These are phyloP conservation scores for Hemileccinum impolitum DNA, from an alignment of 768 basidiomycete genomes.

Conservation along the genomic window DNA sequence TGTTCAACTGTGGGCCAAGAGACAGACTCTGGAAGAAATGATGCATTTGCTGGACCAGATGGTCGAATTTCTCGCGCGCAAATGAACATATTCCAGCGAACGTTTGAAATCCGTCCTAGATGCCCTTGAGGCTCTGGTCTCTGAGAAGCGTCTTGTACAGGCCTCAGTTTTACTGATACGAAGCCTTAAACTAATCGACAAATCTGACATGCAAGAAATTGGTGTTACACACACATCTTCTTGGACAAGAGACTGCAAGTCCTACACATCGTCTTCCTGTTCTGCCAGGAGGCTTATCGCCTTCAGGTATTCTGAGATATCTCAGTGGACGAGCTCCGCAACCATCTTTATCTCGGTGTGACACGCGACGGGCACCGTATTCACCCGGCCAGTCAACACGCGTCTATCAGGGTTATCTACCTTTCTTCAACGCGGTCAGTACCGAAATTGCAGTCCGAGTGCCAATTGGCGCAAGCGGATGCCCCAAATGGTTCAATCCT, in stretches of 20 bases:
- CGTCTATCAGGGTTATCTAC: background rate
- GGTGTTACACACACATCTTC: slow-evolving; percentile 87
- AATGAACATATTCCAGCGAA: slow-evolving; percentile 53
- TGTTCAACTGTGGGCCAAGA: slow-evolving; percentile 84
- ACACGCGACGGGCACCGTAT: slow-evolving; percentile 87
- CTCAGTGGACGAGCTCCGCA: slow-evolving; percentile 91
- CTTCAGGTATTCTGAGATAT: slow-evolving; percentile 86
- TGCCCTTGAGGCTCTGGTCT: slow-evolving; percentile 87
- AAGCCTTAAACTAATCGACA: slow-evolving; percentile 87
- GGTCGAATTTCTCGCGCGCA: slow-evolving; percentile 37
- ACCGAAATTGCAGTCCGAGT: slow-evolving; percentile 62
- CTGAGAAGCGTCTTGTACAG: slow-evolving; percentile 89
- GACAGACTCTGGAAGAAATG: slow-evolving; percentile 95
- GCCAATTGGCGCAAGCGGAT: slow-evolving; percentile 34
- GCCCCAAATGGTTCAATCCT: slow-evolving; percentile 19
- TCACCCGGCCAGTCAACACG: slow-evolving; percentile 71
- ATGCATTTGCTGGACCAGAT: slow-evolving; percentile 90
- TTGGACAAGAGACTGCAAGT: slow-evolving; percentile 81
- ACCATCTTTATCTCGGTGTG: slow-evolving; percentile 96
- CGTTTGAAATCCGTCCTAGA: slow-evolving; percentile 89
- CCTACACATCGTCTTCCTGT: background rate
- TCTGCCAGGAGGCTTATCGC: slow-evolving; percentile 7
- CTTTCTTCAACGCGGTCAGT: slow-evolving; percentile 40
- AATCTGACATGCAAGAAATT: slow-evolving; percentile 89
- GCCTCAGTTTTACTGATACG: slow-evolving; percentile 84